phyloP scores from a whole-genome alignment of 1,284 basidiomycete genomes.

The Marasmius sp. region DNA sequence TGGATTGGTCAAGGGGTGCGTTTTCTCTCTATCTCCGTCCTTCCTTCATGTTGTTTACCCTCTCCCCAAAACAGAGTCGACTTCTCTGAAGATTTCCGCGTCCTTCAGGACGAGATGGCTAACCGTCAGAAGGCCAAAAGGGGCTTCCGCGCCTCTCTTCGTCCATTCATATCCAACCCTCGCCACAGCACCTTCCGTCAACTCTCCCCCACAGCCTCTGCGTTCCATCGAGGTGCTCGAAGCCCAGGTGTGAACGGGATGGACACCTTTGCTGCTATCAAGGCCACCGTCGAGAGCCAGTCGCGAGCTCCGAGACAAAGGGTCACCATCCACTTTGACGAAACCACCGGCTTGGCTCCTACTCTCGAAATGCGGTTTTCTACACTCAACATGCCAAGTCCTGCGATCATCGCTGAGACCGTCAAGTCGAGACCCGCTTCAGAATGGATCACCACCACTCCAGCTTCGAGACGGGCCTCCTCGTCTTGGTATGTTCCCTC shows the following conservation, averaged over 20 bases:
- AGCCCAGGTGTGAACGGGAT: conserved; percentile 6
- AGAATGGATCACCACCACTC: conserved; percentile 14
- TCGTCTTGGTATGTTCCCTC: conserved; percentile 11
- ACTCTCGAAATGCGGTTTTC: conserved; percentile 65
- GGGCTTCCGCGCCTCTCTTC: conserved; percentile 33
- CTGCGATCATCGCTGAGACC: conserved; percentile 30
- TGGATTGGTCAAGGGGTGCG: conserved; percentile 67
- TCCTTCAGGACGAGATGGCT: conserved; percentile 34
- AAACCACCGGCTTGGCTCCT: conserved; percentile 44
- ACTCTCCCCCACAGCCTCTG: conserved; percentile 42
- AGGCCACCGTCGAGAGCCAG: conserved; percentile 23
- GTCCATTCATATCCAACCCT: conserved; percentile 52
- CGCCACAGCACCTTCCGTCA: conserved; percentile 54
- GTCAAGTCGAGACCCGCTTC: conserved; percentile 24
- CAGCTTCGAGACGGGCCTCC: conserved; percentile 8
- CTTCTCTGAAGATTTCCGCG: conserved; percentile 40
- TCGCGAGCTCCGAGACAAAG: conserved; percentile 31
- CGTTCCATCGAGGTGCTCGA: conserved; percentile 26
- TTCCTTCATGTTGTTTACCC: not conserved
- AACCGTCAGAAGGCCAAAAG: conserved; percentile 14
- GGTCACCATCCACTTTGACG: conserved; percentile 55
- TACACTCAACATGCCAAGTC: conserved; percentile 43
- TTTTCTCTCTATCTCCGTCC: conserved; percentile 6
- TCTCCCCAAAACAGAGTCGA: conserved; percentile 33
- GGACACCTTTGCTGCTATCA: conserved; percentile 25